phyloP scores from a whole-genome alignment of 1,284 basidiomycete species.

The Tranzscheliella williamsii region DNA sequence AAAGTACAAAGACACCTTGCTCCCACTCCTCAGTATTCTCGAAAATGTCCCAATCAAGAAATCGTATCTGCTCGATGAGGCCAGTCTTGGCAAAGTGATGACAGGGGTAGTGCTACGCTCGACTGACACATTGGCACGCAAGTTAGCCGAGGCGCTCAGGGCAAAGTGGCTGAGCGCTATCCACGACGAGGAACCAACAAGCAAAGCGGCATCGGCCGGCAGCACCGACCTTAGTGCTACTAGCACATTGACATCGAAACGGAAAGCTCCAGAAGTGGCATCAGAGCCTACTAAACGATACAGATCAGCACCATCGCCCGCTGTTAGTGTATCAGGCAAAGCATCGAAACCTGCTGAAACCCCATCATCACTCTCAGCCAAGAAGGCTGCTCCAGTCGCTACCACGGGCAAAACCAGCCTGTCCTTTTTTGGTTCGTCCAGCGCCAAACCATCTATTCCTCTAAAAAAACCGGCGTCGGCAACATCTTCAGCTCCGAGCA shows the following conservation, averaged over 20 bases:
- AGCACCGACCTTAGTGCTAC: too few species aligned
- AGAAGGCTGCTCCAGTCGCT: constrained; percentile 3
- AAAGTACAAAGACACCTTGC: constrained; percentile 27
- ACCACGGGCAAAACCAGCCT: background rate
- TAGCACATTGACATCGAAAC: too few species aligned
- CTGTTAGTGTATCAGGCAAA: too few species aligned
- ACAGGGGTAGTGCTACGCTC: constrained; percentile 34
- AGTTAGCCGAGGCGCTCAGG: constrained; percentile 24
- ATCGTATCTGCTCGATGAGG: constrained; percentile 44
- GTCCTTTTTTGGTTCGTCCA: background rate
- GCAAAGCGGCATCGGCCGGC: background rate
- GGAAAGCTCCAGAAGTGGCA: constrained; percentile 12
- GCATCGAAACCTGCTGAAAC: too few species aligned
- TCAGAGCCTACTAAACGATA: constrained; percentile 13
- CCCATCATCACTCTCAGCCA: constrained; percentile 5
- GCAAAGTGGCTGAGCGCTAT: constrained; percentile 43
- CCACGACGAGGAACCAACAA: constrained; percentile 4
- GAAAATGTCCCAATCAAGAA: constrained; percentile 24
- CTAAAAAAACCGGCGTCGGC: background rate
- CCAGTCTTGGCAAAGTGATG: constrained; percentile 40
- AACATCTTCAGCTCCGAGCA: too few species aligned
- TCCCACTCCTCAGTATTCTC: constrained; percentile 37
- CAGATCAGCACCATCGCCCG: too few species aligned
- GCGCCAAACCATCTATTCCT: background rate
- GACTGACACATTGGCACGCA: constrained; percentile 14